Conservation (phyloP, 2,329 filamentous ascomycete genomes). For the Arthrobotrys pseudoclavata region DNA sequence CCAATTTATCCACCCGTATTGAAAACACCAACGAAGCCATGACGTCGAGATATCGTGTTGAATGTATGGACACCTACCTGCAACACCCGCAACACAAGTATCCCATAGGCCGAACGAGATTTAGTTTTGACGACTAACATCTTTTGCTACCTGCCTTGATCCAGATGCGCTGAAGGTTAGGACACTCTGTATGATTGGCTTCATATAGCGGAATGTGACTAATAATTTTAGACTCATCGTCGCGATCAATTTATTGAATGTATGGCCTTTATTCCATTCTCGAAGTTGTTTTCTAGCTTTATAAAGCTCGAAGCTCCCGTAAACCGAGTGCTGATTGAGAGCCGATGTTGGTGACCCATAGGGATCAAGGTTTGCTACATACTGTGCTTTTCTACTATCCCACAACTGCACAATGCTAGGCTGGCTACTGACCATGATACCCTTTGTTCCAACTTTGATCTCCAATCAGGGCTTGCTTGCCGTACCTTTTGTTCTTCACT, state of each 20-base stretch:
- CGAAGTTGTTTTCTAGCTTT: not conserved
- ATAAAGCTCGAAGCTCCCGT: not conserved
- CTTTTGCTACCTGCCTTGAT: not conserved
- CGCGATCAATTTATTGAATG: conserved; percentile 60
- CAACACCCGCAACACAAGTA: conserved; percentile 13
- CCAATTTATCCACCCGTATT: not conserved
- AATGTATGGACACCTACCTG: conserved; percentile 41
- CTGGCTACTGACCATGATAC: not conserved
- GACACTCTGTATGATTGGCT: not conserved
- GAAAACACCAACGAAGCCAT: conserved; percentile 16
- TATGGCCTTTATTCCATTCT: not conserved
- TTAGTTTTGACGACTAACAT: conserved; percentile 3
- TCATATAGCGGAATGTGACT: not conserved
- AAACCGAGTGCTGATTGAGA: not conserved
- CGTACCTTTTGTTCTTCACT: conserved; percentile 95
- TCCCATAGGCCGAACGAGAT: not conserved
- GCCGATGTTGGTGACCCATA: not conserved
- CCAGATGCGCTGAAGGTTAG: conserved; percentile 56
- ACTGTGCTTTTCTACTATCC: too few species aligned
- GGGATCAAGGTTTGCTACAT: conserved; percentile 52
- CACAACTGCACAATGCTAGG: not conserved
- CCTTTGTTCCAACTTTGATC: not conserved
- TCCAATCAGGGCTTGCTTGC: conserved; percentile 79
- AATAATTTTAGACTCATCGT: conserved; percentile 46
- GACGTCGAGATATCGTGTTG: conserved; percentile 59